Conservation (phyloP, 2,329 filamentous ascomycete species). For the Alternaria alternata region DNA sequence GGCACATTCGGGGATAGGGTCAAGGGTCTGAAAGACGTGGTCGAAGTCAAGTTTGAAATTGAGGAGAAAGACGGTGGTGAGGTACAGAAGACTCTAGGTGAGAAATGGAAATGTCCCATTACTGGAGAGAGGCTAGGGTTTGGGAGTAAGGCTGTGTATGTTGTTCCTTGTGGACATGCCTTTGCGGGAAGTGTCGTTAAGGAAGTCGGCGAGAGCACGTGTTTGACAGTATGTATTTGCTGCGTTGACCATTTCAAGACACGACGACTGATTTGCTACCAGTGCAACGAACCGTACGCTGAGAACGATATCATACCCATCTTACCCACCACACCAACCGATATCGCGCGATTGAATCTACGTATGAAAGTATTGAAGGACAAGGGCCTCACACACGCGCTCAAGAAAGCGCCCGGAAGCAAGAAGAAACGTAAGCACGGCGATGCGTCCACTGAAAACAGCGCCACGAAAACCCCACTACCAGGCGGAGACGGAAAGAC, state of each 20-base stretch:
- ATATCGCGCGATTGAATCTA: constrained; percentile 71
- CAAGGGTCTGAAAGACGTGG: constrained; percentile 83
- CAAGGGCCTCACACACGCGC: constrained; percentile 79
- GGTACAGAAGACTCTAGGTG: constrained; percentile 55
- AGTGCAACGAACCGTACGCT: constrained; percentile 80
- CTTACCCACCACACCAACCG: constrained; percentile 73
- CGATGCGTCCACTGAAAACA: constrained; percentile 12
- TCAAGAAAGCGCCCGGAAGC: constrained; percentile 77
- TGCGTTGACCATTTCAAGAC: neutral
- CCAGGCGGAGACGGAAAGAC: constrained; percentile 35
- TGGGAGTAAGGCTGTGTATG: constrained; percentile 79
- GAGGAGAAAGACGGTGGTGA: constrained; percentile 51
- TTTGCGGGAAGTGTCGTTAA: constrained; percentile 88
- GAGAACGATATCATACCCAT: constrained; percentile 83
- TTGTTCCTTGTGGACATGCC: constrained; percentile 94
- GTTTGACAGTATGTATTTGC: constrained; percentile 60
- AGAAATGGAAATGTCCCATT: constrained; percentile 82
- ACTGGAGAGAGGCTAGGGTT: constrained; percentile 87
- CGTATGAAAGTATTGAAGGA: constrained; percentile 74
- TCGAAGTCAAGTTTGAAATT: constrained; percentile 80
- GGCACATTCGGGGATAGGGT: constrained; percentile 68
- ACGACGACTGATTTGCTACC: constrained; percentile 19
- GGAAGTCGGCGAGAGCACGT: constrained; percentile 74
- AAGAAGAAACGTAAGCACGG: constrained; percentile 79
- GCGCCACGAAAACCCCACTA: constrained; percentile 20